phyloP scores from a whole-genome alignment of 352 stramenopile genomes.

The Saprolegnia diclina region DNA sequence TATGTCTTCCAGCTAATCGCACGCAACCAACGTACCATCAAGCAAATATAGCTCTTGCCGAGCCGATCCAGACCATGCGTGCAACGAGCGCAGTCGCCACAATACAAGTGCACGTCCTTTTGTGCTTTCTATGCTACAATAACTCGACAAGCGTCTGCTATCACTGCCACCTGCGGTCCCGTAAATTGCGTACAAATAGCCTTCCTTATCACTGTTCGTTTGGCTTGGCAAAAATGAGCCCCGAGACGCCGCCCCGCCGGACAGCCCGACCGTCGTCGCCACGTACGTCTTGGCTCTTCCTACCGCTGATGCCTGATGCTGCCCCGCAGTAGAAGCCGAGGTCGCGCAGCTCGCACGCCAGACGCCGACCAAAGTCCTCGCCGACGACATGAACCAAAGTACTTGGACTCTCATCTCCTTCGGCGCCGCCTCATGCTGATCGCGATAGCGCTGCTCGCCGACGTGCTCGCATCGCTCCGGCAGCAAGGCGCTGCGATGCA shows the following conservation, averaged over 20 bases:
- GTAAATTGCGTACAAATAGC: too few species aligned
- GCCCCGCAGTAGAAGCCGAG: conserved; percentile 6
- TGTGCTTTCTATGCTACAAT: too few species aligned
- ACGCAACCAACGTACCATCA: neutral
- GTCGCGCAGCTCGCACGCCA: neutral
- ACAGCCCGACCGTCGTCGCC: neutral
- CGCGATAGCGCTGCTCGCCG: conserved; percentile 5
- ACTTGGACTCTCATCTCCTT: neutral
- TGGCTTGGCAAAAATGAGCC: too few species aligned
- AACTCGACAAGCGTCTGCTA: too few species aligned
- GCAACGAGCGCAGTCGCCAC: neutral
- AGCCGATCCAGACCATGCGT: neutral
- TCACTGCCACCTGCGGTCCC: too few species aligned
- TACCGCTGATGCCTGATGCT: neutral
- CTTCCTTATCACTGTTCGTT: too few species aligned
- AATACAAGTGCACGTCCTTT: too few species aligned
- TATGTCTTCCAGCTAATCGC: conserved; percentile 7
- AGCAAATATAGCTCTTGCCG: too few species aligned
- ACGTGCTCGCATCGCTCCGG: conserved; percentile 12
- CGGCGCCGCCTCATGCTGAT: neutral
- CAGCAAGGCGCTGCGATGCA: conserved; percentile 5
- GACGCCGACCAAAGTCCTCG: conserved; percentile 2
- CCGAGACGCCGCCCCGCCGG: too few species aligned
- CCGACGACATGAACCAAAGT: conserved; percentile 9
- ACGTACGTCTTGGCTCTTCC: neutral